A percentile compares a stretch with the other conserved stretches of the same genome.
phyloP scores from a whole-genome alignment of 345 rosid genomes.

The Brassica nigra region DNA sequence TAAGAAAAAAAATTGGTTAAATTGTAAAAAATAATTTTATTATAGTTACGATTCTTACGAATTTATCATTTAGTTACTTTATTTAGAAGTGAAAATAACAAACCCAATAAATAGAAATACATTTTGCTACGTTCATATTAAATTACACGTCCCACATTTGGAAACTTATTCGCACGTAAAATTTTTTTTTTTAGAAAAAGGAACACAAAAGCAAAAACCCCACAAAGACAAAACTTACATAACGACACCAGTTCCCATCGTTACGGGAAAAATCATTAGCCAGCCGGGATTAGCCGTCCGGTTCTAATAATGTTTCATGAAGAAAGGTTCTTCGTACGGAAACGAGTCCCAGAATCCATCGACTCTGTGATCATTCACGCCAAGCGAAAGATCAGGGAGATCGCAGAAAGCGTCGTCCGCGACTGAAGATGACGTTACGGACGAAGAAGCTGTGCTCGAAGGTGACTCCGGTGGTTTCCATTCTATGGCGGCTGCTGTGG shows the following conservation, averaged over 20 bases:
- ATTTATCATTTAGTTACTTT: too few species aligned
- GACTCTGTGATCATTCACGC: constrained; percentile 37
- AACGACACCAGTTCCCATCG: constrained; percentile 8
- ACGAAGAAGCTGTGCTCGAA: constrained; percentile 35
- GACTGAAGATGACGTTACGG: constrained; percentile 41
- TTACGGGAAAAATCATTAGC: constrained; percentile 13
- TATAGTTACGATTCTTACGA: not conserved
- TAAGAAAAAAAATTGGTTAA: not conserved
- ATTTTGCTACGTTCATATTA: not conserved
- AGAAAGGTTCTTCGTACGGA: constrained; percentile 41
- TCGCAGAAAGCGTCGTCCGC: constrained; percentile 65
- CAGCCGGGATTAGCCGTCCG: not conserved
- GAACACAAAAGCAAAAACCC: not conserved
- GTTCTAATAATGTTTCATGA: constrained; percentile 16
- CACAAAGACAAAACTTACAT: constrained; percentile 11
- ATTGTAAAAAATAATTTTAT: not conserved
- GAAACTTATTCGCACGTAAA: constrained; percentile 29
- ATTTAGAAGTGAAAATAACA: not conserved
- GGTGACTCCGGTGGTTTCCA: constrained; percentile 40
- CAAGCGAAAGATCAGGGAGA: constrained; percentile 66
- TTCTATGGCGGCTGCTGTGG: constrained; percentile 65
- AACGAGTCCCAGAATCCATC: constrained; percentile 52
- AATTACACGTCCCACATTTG: constrained; percentile 34
- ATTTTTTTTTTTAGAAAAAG: not conserved
- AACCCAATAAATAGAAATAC: not conserved